phyloP scores from a whole-genome alignment of 2,329 filamentous ascomycete species.

The Apiospora marii region DNA sequence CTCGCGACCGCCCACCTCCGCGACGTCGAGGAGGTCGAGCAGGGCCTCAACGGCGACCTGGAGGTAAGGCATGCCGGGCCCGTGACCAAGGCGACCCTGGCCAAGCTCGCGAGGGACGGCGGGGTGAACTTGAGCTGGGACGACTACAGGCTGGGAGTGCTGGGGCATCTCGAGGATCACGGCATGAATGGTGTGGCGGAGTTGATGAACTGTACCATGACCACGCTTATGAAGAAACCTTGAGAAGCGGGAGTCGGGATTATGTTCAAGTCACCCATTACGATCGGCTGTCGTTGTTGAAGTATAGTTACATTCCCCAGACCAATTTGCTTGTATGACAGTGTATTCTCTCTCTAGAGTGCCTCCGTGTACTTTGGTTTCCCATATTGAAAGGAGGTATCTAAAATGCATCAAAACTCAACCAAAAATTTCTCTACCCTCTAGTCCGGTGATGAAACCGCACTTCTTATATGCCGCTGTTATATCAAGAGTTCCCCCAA shows the following conservation, averaged over 20 bases:
- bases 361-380: neutral
- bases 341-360: constrained; percentile 4
- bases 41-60: constrained; percentile 47
- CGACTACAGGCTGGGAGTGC: constrained; percentile 76
- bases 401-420: constrained; percentile 15
- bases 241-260: neutral
- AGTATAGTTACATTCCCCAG: neutral
- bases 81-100: constrained; percentile 72
- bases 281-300: neutral
- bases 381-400: constrained; percentile 27
- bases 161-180: constrained; percentile 70
- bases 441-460: constrained; percentile 26
- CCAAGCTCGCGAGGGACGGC: constrained; percentile 67
- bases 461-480: constrained; percentile 18
- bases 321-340: neutral
- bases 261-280: neutral
- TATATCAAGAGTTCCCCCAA: neutral
- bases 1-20: constrained; percentile 64
- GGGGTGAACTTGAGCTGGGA: constrained; percentile 75
- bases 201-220: constrained; percentile 84
- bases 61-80: constrained; percentile 68
- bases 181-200: constrained; percentile 72
- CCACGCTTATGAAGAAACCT: constrained; percentile 66
- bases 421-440: neutral
- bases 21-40: constrained; percentile 63